Base-by-base conservation (phyloP, 1,284 basidiomycete genomes). In the Exobasidium cylindrosporum region DNA sequence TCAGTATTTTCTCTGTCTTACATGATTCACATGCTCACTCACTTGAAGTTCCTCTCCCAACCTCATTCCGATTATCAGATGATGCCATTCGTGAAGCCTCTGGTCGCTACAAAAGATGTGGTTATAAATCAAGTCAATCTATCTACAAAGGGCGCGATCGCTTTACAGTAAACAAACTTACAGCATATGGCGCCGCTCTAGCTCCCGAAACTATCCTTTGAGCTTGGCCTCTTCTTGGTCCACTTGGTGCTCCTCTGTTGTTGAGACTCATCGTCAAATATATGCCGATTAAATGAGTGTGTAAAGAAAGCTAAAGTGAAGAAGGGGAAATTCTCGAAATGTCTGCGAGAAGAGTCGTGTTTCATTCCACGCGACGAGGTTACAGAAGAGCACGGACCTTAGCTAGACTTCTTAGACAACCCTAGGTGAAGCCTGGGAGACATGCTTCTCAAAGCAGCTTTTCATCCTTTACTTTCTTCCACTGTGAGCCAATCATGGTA, bases 141-240 rank as follows among this genome's bases (percentile, higher is more conserved):
- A 53, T 14, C 30, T 2, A 53, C 2, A 31, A n/a, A 21, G 49
- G n/a, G 3, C 49, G 21, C 10, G 10, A 10, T 13, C 28, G 21
- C 7, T 10, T 17, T 28, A 17, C 24, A 17, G 14, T 31, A 14
- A 28, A 4, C 49, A 3, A 3, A 55, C 53, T 55, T 26, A 55
- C 53, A 23, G 53, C 14, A 35, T 55, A 55, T 44, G 53, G 53
- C 14, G 21, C 30, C 14, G 53, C 53, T 28, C 53, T 21, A 17
- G 53, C 53, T n/a, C 53, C 53, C 30, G 53, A 55, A 4, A 29
- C 53, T 21, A 55, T 55, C 14, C 53, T 35, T 23, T 35, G 53
- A 21, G n/a, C 26, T 50, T 50, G 47, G 26, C 13, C 47, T 24
- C 47, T 21, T 28, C 47, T 24, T 13, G n/a, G n/a, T 50, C 47